These are phyloP conservation scores for Brachypodium distachyon DNA, from an alignment of 202 grass and related monocot species.

Conservation along the genomic window DNA sequence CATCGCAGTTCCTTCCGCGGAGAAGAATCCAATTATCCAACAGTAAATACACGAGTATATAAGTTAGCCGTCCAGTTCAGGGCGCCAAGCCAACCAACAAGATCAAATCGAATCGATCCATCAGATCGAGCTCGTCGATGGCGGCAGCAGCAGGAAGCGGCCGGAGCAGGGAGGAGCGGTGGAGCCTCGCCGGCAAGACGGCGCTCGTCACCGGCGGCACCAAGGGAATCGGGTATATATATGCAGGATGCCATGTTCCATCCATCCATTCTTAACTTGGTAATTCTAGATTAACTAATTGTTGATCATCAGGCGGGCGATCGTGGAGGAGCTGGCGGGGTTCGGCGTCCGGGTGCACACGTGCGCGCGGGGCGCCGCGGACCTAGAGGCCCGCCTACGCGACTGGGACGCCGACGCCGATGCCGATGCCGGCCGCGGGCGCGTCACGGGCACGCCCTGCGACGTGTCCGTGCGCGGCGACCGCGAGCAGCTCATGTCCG, in stretches of 20 bases:
- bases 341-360: constrained; percentile 58
- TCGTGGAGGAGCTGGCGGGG: constrained; percentile 55
- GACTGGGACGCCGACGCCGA: constrained; percentile 15
- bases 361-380: constrained; percentile 29
- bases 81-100: not conserved
- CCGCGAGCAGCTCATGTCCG: constrained; percentile 41
- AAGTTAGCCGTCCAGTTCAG: no score
- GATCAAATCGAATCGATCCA: not conserved
- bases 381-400: constrained; percentile 32
- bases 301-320: constrained; percentile 41
- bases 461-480: constrained; percentile 48
- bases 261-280: no score
- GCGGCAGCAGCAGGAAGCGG: not conserved
- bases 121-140: not conserved
- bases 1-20: no score
- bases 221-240: constrained; percentile 54
- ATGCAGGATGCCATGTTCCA: no score
- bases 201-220: constrained; percentile 65
- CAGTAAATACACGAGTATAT: no score
- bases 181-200: constrained; percentile 45
- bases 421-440: no score
- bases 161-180: constrained; percentile 30
- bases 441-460: constrained; percentile 49
- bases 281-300: no score
- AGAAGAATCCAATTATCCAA: no score